phyloP scores from a whole-genome alignment of 148 eudicot genomes.

The Diospyros kaki region DNA sequence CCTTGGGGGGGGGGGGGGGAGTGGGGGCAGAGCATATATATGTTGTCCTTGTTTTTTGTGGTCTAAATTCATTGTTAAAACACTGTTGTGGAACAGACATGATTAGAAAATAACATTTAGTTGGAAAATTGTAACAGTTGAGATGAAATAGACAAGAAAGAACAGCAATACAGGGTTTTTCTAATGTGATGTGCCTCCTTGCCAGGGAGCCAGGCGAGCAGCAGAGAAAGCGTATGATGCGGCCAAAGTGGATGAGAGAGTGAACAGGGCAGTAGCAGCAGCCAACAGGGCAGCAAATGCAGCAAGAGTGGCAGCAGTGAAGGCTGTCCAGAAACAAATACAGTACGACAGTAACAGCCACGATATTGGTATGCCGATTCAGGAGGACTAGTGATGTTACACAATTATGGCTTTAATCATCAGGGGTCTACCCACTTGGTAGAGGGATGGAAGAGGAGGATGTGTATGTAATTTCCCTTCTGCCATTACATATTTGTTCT shows the following conservation, averaged over 20 bases:
- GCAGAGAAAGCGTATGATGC: slow-evolving; percentile 81
- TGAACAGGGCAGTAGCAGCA: slow-evolving; percentile 75
- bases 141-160: background rate
- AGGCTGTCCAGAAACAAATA: slow-evolving; percentile 85
- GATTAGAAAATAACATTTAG: background rate
- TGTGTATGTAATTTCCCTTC: background rate
- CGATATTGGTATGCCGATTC: slow-evolving; percentile 29
- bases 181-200: background rate
- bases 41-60: background rate
- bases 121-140: background rate
- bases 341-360: slow-evolving; percentile 45
- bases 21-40: background rate
- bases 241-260: slow-evolving; percentile 85
- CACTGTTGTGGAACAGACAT: background rate
- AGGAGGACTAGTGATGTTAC: slow-evolving; percentile 11
- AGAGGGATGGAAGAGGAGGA: background rate
- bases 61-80: background rate
- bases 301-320: slow-evolving; percentile 86
- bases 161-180: background rate
- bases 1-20: background rate
- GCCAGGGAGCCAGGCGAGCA: slow-evolving; percentile 85
- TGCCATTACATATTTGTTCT: background rate
- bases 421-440: background rate
- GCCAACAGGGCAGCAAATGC: slow-evolving; percentile 94
- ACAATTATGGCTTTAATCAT: background rate